Conservation (phyloP, 1,139 yeast genomes). For the Maudiozyma humilis region DNA sequence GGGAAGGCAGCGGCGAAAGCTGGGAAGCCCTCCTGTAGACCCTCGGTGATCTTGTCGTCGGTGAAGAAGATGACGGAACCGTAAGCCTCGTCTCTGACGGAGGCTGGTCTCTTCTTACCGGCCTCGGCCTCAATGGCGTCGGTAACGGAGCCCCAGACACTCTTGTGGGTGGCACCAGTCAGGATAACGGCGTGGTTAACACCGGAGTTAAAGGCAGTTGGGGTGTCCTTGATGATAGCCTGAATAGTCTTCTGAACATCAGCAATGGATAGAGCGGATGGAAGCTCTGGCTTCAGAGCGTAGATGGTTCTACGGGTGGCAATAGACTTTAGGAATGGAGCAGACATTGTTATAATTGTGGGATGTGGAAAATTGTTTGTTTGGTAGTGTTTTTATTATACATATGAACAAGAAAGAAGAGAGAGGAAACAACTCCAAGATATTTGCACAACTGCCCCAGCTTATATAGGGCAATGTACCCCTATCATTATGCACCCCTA, state of each 20-base stretch:
- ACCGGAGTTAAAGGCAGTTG: slow-evolving; percentile 42
- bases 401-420: not conserved
- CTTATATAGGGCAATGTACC: not conserved
- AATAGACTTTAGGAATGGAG: slow-evolving; percentile 27
- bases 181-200: slow-evolving; percentile 37
- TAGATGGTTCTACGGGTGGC: slow-evolving; percentile 36
- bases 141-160: slow-evolving; percentile 36
- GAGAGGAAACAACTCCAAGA: not conserved
- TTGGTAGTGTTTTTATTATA: not conserved
- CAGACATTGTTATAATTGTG: slow-evolving; percentile 26
- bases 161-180: slow-evolving; percentile 37
- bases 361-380: slow-evolving; percentile 31
- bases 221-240: slow-evolving; percentile 35
- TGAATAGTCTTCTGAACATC: slow-evolving; percentile 33
- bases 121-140: slow-evolving; percentile 31
- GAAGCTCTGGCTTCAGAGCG: slow-evolving; percentile 34
- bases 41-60: slow-evolving; percentile 34
- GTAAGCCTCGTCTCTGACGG: slow-evolving; percentile 37
- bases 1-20: slow-evolving; percentile 38
- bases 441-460: not conserved
- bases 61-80: slow-evolving; percentile 43
- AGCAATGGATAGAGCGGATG: slow-evolving; percentile 31
- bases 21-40: slow-evolving; percentile 36
- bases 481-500: not conserved
- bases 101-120: slow-evolving; percentile 35